These are phyloP conservation scores for Mallotus japonicus DNA, from an alignment of 441 rosid genomes.

Conservation along the genomic window DNA sequence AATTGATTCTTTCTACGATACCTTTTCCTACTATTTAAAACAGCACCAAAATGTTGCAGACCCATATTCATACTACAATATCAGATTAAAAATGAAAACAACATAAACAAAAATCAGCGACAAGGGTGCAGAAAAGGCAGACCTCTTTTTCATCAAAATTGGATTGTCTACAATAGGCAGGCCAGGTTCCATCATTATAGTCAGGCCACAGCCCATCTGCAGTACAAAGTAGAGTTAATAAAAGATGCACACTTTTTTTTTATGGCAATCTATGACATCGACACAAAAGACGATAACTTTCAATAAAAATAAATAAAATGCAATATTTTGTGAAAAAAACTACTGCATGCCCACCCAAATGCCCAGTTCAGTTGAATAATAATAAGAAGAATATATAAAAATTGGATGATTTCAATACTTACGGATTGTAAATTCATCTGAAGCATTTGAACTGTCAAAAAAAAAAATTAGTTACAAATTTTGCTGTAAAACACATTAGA, in stretches of 20 bases:
- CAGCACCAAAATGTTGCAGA: not conserved
- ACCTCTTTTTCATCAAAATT: conserved; percentile 73
- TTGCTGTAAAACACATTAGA: no score
- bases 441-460: conserved; percentile 54
- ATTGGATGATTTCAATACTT: conserved; percentile 34
- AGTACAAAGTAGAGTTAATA: conserved; percentile 14
- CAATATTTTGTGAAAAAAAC: no score
- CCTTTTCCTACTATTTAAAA: not conserved
- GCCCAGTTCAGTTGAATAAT: no score
- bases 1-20: not conserved
- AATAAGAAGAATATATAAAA: no score
- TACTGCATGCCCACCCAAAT: no score
- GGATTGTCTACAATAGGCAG: conserved; percentile 67
- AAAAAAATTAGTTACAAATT: not conserved
- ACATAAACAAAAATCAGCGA: no score
- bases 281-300: no score
- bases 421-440: conserved; percentile 85
- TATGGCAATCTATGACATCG: not conserved
- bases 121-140: conserved; percentile 3
- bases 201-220: conserved; percentile 95
- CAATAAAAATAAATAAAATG: no score
- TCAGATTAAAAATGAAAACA: no score
- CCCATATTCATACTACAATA: not conserved
- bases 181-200: conserved; percentile 89
- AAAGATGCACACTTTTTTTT: conserved; percentile 18